A percentile compares a stretch with the other conserved stretches of the same genome.
Evolutionary conservation across 352 stramenopile genomes (phyloP).

Genomic region (Pythium rhizo-oryzae): DNA sequence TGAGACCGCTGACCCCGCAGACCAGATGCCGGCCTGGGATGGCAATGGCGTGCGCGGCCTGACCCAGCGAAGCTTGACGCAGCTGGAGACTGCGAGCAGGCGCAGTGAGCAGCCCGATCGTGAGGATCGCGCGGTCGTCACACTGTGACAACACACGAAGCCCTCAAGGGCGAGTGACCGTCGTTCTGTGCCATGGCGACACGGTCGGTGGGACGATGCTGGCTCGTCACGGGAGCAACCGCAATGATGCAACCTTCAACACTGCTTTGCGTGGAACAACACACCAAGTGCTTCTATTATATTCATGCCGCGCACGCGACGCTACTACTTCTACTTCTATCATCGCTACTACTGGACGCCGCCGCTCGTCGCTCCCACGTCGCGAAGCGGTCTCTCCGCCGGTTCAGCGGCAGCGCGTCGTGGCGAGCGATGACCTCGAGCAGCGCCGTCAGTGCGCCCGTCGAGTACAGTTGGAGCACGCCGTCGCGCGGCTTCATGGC

Average conservation of each 20-base stretch:
- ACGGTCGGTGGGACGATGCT: too few relatives aligned
- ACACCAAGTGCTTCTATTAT: background rate
- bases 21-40: background rate
- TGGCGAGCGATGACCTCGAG: constrained; percentile 18
- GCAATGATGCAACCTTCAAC: too few relatives aligned
- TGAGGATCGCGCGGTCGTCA: too few relatives aligned
- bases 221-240: too few relatives aligned
- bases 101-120: too few relatives aligned
- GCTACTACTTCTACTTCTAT: background rate
- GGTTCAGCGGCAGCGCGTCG: constrained; percentile 12
- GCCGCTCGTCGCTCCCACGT: constrained; percentile 6
- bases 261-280: too few relatives aligned
- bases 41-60: background rate
- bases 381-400: constrained; percentile 18
- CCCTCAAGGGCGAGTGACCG: too few relatives aligned
- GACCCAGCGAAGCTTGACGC: background rate
- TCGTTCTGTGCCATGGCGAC: too few relatives aligned
- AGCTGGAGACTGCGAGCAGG: background rate
- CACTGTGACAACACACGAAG: too few relatives aligned
- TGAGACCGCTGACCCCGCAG: background rate
- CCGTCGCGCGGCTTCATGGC: constrained; percentile 2
- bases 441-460: constrained; percentile 4
- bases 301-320: background rate
- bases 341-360: background rate
- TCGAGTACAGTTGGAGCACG: constrained; percentile 23